Evolutionary conservation across 192 early-diverging fungal species (phyloP).

Genomic region (Coemansia asiatica): DNA sequence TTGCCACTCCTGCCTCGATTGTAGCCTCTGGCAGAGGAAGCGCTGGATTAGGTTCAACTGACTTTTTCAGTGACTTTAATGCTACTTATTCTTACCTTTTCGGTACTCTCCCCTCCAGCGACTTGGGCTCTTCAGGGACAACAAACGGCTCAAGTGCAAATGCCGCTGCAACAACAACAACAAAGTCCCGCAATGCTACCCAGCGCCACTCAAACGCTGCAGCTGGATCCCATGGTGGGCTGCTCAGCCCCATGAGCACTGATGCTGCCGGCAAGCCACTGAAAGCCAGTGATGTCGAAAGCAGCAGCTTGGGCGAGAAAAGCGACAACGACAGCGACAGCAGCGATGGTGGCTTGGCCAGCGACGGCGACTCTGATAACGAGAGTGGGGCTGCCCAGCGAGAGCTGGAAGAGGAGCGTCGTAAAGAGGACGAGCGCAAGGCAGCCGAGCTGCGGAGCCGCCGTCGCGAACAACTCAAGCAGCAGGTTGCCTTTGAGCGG

Average conservation of each 20-base stretch:
- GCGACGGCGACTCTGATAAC: constrained; percentile 4
- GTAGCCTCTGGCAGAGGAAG: not conserved
- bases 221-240: constrained; percentile 7
- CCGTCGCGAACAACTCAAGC: constrained; percentile 52
- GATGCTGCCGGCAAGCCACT: constrained; percentile 9
- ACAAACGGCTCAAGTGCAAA: not conserved
- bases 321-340: not conserved
- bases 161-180: constrained; percentile 4
- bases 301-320: not conserved
- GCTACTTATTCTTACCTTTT: constrained; percentile 48
- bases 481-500: constrained; percentile 56
- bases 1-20: not conserved
- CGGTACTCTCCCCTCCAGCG: constrained; percentile 29
- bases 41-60: not conserved
- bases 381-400: not conserved
- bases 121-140: not conserved
- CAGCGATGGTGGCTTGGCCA: not conserved
- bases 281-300: constrained; percentile 11
- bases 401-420: constrained; percentile 41
- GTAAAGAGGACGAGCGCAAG: constrained; percentile 52
- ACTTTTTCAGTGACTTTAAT: constrained; percentile 47
- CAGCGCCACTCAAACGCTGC: constrained; percentile 1
- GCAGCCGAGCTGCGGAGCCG: constrained; percentile 47
- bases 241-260: constrained; percentile 35
- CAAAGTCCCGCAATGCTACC: not conserved